Percentiles rank a stretch among this genome's conserved stretches.
Evolutionary conservation across 345 rosid species (phyloP).

Genomic region (Murraya koenigii): DNA sequence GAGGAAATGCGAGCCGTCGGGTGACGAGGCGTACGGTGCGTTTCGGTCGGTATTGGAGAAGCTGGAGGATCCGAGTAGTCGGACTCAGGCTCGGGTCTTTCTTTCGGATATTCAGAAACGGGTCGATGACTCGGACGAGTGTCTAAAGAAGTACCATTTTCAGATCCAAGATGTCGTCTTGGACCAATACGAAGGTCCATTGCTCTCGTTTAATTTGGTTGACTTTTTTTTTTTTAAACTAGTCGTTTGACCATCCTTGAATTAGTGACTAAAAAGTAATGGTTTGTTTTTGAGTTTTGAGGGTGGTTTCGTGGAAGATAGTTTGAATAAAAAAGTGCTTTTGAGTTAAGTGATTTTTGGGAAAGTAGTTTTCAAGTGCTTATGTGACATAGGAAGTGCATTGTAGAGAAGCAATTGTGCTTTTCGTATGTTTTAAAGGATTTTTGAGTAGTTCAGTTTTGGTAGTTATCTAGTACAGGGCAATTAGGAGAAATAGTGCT

Average conservation of each 20-base stretch:
- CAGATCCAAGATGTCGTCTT: constrained; percentile 70
- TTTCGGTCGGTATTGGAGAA: constrained; percentile 36
- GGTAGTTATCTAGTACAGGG: too few relatives aligned
- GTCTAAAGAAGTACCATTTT: constrained; percentile 66
- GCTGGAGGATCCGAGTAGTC: constrained; percentile 69
- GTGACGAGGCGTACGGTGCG: too few relatives aligned
- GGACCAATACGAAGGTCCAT: constrained; percentile 66
- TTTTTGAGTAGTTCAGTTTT: too few relatives aligned
- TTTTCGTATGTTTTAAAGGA: too few relatives aligned
- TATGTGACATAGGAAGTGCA: too few relatives aligned
- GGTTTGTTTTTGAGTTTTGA: not conserved
- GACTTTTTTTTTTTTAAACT: not conserved
- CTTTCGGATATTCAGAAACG: constrained; percentile 56
- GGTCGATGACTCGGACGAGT: constrained; percentile 53
- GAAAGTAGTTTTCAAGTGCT: too few relatives aligned
- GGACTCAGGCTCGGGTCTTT: constrained; percentile 61
- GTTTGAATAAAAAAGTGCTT: not conserved
- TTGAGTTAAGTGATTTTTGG: not conserved
- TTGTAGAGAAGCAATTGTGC: too few relatives aligned
- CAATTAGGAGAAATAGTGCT: too few relatives aligned
- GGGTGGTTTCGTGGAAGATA: not conserved
- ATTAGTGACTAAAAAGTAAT: too few relatives aligned
- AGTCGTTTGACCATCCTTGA: not conserved
- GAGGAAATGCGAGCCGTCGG: too few relatives aligned
- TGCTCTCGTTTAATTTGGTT: not conserved